Evolutionary conservation across 306 rosid genomes (phyloP).

Genomic region (Sesbania bispinosa): DNA sequence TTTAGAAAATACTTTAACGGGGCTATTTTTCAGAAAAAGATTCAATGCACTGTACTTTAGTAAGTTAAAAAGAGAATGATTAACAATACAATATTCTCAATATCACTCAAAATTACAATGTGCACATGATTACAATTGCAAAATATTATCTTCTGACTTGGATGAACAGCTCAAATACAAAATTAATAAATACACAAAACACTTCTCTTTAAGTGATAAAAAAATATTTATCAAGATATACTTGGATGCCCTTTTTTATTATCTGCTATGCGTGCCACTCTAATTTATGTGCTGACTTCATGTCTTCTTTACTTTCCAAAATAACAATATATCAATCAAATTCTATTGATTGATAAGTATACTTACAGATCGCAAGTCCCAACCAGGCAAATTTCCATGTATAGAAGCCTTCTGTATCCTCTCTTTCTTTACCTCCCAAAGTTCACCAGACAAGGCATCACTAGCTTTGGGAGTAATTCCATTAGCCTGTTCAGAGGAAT

Average conservation of each 20-base stretch:
- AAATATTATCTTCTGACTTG: not conserved
- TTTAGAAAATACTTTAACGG: not conserved
- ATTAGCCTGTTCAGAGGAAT: slow-evolving; percentile 48
- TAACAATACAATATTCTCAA: not conserved
- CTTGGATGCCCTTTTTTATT: not conserved
- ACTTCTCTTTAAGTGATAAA: not conserved
- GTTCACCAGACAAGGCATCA: slow-evolving; percentile 96
- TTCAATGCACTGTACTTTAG: not conserved
- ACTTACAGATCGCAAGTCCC: slow-evolving; percentile 97
- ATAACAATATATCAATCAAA: not conserved
- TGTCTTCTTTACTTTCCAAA: not conserved
- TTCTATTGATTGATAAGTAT: slow-evolving; percentile 9
- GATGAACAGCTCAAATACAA: slow-evolving; percentile 3
- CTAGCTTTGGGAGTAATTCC: slow-evolving; percentile 75
- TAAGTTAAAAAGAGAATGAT: not conserved
- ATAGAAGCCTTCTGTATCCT: slow-evolving; percentile 76
- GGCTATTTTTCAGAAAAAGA: not conserved
- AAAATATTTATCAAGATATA: not conserved
- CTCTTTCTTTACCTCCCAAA: slow-evolving; percentile 87
- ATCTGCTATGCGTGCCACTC: not conserved
- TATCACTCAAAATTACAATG: not conserved
- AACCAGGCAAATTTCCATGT: slow-evolving; percentile 68
- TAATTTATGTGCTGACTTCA: not conserved
- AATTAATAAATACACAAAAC: not conserved
- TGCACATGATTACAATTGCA: not conserved